These are phyloP conservation scores for Cicer arietinum DNA, from an alignment of 306 rosid species.

Conservation along the genomic window DNA sequence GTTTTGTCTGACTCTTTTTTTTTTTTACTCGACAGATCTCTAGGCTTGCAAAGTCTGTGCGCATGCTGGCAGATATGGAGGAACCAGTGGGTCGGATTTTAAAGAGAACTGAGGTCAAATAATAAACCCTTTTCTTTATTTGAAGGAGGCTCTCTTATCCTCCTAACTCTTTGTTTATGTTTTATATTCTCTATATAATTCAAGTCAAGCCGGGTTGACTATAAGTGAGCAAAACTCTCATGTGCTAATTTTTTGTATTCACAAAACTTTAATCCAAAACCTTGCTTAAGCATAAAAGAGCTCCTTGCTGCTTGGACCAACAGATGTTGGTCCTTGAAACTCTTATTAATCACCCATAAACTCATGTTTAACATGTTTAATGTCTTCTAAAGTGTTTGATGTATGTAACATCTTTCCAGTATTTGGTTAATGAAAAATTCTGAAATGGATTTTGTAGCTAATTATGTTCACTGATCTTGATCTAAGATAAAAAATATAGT, in stretches of 20 bases:
- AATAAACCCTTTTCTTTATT: conserved; percentile 36
- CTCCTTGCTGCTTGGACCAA: conserved; percentile 6
- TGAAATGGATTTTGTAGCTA: not conserved
- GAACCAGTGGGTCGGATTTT: conserved; percentile 82
- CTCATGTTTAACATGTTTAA: not conserved
- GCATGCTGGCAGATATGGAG: conserved; percentile 80
- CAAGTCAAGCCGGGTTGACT: not conserved
- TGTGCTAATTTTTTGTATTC: not conserved
- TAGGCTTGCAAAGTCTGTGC: conserved; percentile 72
- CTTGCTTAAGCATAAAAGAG: not conserved
- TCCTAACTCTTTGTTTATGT: not conserved
- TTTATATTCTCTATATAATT: not conserved
- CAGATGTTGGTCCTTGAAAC: conserved; percentile 17
- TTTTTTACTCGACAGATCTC: conserved; percentile 56
- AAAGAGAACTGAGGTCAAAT: conserved; percentile 73
- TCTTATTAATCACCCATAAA: not conserved
- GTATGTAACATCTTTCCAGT: not conserved
- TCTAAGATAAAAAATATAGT: conserved; percentile 21
- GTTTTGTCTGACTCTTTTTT: conserved; percentile 23
- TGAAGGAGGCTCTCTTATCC: conserved; percentile 33
- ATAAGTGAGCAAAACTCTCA: not conserved
- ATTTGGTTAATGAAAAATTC: conserved; percentile 25
- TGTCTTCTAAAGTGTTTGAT: conserved; percentile 4
- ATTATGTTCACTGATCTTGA: conserved; percentile 9
- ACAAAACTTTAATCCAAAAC: not conserved